Base-by-base conservation (phyloP, 1,139 yeast species). In the Yamadazyma buinensis region DNA sequence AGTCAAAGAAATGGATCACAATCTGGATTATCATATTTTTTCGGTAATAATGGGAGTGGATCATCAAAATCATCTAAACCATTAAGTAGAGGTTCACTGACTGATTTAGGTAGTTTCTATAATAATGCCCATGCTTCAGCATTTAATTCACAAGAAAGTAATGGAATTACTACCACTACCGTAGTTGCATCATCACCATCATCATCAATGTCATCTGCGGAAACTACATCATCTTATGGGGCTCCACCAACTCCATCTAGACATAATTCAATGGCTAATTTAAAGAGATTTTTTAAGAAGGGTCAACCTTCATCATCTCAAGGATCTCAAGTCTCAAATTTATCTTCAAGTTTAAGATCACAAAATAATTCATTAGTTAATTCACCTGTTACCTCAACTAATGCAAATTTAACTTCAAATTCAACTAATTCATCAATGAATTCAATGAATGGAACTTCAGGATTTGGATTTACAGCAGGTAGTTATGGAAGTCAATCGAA, bases 211-310 rank as follows among this genome's bases (percentile, higher is more conserved):
- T 64, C 71, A 13, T 35, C 50, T 14, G 75, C 68, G 11, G n/a
- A 32, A 42, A 26, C 25, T 17, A 28, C 23, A 18, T 15, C 25
- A 12, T n/a, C 24, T 10, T 21, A 21, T 15, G 30, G 28, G 4
- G 12, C 13, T 17, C 23, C 28, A 12, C 32, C 23, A 19, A 10
- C 11, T 7, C 63, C 52, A n/a, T 51, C 69, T 8, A 56, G 75
- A 43, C 88, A 82, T 48, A 80, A 80, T 43, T 80, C 88, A 7
- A 83, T 82, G 87, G 83, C 84, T 23, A 87, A 83, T 43, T 59
- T 82, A 46, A 77, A 77, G 53, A 58, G 78, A 26, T 72, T 80
- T 45, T 77, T 81, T 59, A 77, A 75, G 42, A 75, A 77, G 43
- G 54, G 56, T 13, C n/a, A 57, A n/a, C 54, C 67, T 2, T 42